Evolutionary conservation across 371 early-diverging fungal genomes (phyloP), one percentile per base, ranked within the genome.

Genomic region (Blakeslea trispora): DNA sequence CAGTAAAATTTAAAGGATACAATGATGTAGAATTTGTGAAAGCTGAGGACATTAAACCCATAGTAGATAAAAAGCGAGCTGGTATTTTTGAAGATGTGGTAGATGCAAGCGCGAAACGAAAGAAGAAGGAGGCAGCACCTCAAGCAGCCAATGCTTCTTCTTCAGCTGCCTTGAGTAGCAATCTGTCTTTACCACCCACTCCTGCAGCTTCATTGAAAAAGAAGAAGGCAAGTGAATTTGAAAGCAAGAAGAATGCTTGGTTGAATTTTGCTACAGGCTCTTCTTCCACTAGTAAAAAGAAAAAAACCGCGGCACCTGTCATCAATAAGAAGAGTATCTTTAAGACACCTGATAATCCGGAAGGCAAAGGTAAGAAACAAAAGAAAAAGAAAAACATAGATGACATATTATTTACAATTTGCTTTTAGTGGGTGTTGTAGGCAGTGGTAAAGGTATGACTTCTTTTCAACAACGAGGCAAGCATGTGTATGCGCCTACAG

Each of bases 171-270:
- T 53, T 46, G 45, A 18, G 18, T 43, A 43, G 18, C 9, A 45
- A 45, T 14, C 13, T 2, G 2, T 13, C 23, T 14, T 6, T 19
- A 45, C 19, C 55, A 18, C 52, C 61, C 19, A 66, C 64, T 41
- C 64, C 62, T 4, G 63, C 58, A 24, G 41, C 32, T 24, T 17
- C 55, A 8, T 34, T 82, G 82, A 63, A 60, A 35, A 66, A 65
- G 57, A 81, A 78, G 50, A 80, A 83, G 63, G 80, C 82, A 9
- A 67, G 64, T 37, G 93, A 90, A 63, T 87, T 87, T 50, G 77
- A 81, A 15, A 78, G 79, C 60, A 90, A 90, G 64, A 91, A 93
- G 68, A 79, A 85, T 58, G 84, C 86, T 11, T 93, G 93, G 93
- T 72, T 88, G 47, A 81, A 78, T 31, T 93, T 93, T 72, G 89